These are phyloP conservation scores for Tympanopsis confertula DNA, from an alignment of 2,329 filamentous ascomycete genomes.

Conservation along the genomic window DNA sequence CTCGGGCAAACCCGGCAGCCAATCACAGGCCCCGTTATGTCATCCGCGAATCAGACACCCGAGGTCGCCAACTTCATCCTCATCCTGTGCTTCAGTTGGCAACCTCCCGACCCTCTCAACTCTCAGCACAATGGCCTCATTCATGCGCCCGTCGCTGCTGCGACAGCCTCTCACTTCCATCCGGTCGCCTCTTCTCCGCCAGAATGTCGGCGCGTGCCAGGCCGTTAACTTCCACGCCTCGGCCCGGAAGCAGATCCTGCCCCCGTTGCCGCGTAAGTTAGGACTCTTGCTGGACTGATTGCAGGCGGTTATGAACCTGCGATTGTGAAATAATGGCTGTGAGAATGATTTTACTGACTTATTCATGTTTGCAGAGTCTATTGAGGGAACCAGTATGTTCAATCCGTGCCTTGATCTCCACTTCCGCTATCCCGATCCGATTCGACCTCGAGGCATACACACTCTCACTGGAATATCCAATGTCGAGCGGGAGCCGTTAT, in stretches of 20 bases:
- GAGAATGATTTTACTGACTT: not conserved
- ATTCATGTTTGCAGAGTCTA: constrained; percentile 41
- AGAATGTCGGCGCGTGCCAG: constrained; percentile 21
- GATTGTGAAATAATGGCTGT: not conserved
- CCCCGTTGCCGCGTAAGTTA: constrained; percentile 71
- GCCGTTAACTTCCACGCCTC: constrained; percentile 81
- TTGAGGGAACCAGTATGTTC: constrained; percentile 62
- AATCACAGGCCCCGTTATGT: too few species aligned
- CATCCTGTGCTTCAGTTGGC: too few species aligned
- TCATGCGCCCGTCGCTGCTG: not conserved
- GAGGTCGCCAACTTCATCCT: too few species aligned
- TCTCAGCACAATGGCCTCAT: not conserved
- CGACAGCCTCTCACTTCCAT: not conserved
- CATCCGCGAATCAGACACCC: too few species aligned
- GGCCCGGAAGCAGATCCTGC: constrained; percentile 63
- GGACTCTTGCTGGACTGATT: constrained; percentile 1
- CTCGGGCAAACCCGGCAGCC: too few species aligned
- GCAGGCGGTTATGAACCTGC: constrained; percentile 2
- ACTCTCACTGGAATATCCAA: not conserved
- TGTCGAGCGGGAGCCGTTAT: not conserved
- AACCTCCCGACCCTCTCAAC: too few species aligned
- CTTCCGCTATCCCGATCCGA: constrained; percentile 7
- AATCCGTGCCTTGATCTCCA: constrained; percentile 2
- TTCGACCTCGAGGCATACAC: constrained; percentile 1
- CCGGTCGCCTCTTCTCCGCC: not conserved